Evolutionary conservation across 2,329 filamentous ascomycete genomes (phyloP), one percentile per base, ranked within the genome.

Genomic region (Aspergillus candidus): DNA sequence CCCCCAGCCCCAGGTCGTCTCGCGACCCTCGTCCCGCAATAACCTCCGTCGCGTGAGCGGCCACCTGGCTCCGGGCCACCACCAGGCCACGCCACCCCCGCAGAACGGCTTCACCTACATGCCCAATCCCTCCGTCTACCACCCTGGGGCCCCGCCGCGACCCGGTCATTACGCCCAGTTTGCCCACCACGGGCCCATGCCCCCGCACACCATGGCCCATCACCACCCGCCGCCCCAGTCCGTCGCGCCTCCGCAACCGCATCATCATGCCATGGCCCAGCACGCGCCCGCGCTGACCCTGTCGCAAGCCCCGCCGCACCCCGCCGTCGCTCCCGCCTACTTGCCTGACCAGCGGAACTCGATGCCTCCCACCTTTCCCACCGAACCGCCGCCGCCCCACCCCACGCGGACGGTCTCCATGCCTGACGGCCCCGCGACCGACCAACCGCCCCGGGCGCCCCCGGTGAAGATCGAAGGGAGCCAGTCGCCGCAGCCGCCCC

Each of bases 41-140:
- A 84, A 88, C 55, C 76, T 86, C 53, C 83, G 86, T 54, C 80
- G 87, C 36, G 77, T 84, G 55, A 86, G 83, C 53, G 85, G 86
- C 11, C 85, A 83, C 60, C 80, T 94, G 55, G 79, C 78, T 4
- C 79, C 81, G 32, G 84, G 82, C 55, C 74, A 76, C 44, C 75
- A 78, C 47, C 76, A 84, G 51, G 74, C 74, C 32, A 80, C 79
- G 52, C 82, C 57, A 11, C 48, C 77, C 30, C 74, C 75, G 22
- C 72, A 77, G 47, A 86, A 85, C 58, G 86, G 80, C 43, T 94
- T 86, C 65, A 79, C 85, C 3, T 96, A 89, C 62, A 88, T 94
- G 74, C 82, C 86, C 3, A 89, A 93, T 51, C 86, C 86, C 32
- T 80, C 86, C 30, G 88, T 94, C 55, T 95, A 94, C 68, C 88